These are phyloP conservation scores for Trypanosoma conorhini DNA, from an alignment of 208 protist species.

Conservation along the genomic window DNA sequence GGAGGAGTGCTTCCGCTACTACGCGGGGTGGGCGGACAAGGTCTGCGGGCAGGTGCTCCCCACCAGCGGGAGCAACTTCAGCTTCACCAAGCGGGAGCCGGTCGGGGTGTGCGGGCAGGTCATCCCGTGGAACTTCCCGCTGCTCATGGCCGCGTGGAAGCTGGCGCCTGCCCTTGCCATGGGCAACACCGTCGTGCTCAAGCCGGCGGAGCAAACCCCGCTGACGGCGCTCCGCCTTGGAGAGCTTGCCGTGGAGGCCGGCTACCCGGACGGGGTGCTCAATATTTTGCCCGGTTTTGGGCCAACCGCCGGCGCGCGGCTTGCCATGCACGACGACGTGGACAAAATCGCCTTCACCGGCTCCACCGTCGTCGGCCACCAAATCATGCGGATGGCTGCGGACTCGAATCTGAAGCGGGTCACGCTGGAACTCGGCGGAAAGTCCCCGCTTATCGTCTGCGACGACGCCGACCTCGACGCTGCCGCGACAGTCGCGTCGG, in stretches of 20 bases:
- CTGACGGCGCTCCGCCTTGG: slow-evolving; percentile 79
- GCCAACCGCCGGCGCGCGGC: slow-evolving; percentile 57
- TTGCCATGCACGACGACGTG: slow-evolving; percentile 72
- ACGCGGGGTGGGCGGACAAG: slow-evolving; percentile 92
- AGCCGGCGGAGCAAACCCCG: slow-evolving; percentile 91
- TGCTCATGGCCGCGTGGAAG: slow-evolving; percentile 91
- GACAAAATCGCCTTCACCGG: slow-evolving; percentile 94
- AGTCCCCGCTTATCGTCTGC: slow-evolving; percentile 89
- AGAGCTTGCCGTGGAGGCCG: slow-evolving; percentile 78
- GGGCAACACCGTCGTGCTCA: slow-evolving; percentile 89
- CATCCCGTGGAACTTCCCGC: slow-evolving; percentile 94
- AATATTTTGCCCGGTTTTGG: slow-evolving; percentile 90
- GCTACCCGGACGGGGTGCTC: slow-evolving; percentile 85
- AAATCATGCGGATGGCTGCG: slow-evolving; percentile 65
- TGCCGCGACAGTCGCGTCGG: slow-evolving; percentile 52
- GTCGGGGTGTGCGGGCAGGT: slow-evolving; percentile 85
- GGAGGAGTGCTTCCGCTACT: slow-evolving; percentile 80
- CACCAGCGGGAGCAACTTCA: slow-evolving; percentile 58
- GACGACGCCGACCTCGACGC: slow-evolving; percentile 79
- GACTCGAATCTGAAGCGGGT: slow-evolving; percentile 80
- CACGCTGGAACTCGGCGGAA: slow-evolving; percentile 91
- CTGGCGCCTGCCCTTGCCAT: slow-evolving; percentile 77
- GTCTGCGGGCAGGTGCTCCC: slow-evolving; percentile 76
- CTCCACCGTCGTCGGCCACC: slow-evolving; percentile 67
- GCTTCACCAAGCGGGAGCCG: slow-evolving; percentile 74